Evolutionary conservation across 345 rosid species (phyloP).

Genomic region (Salix caprea): DNA sequence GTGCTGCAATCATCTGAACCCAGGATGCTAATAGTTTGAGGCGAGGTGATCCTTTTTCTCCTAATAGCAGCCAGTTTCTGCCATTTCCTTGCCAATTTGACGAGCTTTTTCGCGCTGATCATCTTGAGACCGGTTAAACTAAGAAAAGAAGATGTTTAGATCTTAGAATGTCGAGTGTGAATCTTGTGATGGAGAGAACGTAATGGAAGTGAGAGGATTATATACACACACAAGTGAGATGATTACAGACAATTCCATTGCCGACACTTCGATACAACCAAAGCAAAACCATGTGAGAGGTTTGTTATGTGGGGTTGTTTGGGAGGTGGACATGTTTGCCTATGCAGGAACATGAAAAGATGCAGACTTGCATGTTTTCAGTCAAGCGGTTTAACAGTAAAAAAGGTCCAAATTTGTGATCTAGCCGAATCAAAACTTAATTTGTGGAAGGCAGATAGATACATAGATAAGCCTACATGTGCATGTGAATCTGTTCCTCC

Average conservation of each 20-base stretch:
- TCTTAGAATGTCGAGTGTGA: neutral
- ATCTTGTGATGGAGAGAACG: neutral
- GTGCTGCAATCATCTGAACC: neutral
- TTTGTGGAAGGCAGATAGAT: neutral
- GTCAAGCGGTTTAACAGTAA: neutral
- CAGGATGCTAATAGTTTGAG: neutral
- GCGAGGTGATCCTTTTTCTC: neutral
- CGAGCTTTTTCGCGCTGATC: neutral
- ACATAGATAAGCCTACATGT: neutral
- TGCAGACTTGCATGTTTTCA: neutral
- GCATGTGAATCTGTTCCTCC: neutral
- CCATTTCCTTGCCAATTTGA: constrained; percentile 5
- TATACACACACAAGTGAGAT: neutral
- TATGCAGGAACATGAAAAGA: neutral
- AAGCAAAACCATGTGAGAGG: neutral
- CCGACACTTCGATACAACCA: neutral
- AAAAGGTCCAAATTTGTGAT: neutral
- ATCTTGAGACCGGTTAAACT: neutral
- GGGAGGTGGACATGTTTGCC: neutral
- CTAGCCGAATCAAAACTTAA: neutral
- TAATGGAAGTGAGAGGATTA: neutral
- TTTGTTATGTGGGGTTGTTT: neutral
- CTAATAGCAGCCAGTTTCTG: neutral
- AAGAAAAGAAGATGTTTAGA: neutral
- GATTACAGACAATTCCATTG: neutral